Evolutionary conservation across 2,329 filamentous ascomycete species (phyloP).

Genomic region (Cryphonectria nitschkei): DNA sequence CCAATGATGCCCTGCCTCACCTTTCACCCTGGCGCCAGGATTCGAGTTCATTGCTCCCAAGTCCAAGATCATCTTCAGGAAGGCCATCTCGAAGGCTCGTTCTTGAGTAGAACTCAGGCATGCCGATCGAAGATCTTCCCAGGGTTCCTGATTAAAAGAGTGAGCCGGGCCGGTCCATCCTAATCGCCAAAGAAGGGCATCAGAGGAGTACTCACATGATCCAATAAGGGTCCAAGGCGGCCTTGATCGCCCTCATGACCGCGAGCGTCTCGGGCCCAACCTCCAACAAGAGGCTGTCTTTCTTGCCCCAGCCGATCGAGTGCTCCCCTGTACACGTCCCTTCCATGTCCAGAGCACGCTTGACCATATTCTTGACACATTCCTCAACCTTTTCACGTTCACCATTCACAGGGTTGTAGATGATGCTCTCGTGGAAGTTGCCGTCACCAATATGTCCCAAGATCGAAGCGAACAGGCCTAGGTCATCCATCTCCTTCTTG

Average conservation of each 20-base stretch:
- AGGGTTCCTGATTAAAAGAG: slow-evolving; percentile 60
- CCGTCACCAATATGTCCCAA: slow-evolving; percentile 91
- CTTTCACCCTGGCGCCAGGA: too few relatives aligned
- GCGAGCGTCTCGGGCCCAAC: slow-evolving; percentile 78
- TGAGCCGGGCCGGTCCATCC: slow-evolving; percentile 17
- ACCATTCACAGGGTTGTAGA: slow-evolving; percentile 71
- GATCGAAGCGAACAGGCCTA: slow-evolving; percentile 85
- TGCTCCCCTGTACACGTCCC: slow-evolving; percentile 92
- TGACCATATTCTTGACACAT: slow-evolving; percentile 88
- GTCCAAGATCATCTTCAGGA: neutral
- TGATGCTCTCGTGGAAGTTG: slow-evolving; percentile 92
- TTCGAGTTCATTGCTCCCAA: neutral
- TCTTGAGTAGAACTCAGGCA: neutral
- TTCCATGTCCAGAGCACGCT: slow-evolving; percentile 90
- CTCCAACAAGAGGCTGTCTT: slow-evolving; percentile 76
- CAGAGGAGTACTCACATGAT: slow-evolving; percentile 57
- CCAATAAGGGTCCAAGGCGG: slow-evolving; percentile 82
- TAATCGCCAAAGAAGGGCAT: neutral
- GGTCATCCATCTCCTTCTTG: slow-evolving; percentile 85
- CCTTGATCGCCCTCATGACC: slow-evolving; percentile 84
- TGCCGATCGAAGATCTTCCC: slow-evolving; percentile 83
- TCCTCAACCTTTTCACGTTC: slow-evolving; percentile 77
- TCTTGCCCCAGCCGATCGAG: slow-evolving; percentile 84
- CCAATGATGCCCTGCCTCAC: too few relatives aligned
- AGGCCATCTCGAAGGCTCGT: neutral